Conservation (phyloP, 805 yeast genomes). For the Metschnikowia gruessii region DNA sequence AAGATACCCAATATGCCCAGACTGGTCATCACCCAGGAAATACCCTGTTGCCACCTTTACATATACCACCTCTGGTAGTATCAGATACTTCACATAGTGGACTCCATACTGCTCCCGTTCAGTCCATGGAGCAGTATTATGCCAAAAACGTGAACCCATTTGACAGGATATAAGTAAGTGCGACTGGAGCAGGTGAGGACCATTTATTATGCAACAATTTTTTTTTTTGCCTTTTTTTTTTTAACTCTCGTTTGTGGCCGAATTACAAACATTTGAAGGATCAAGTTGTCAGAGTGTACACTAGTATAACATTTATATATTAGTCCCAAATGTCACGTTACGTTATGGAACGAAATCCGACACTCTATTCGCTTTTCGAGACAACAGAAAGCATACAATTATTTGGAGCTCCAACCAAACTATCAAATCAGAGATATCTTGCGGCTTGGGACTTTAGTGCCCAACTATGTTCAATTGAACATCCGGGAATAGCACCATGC, state of each 20-base stretch:
- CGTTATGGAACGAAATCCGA: not conserved
- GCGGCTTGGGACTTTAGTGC: constrained; percentile 15
- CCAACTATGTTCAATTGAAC: constrained; percentile 12
- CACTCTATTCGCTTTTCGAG: constrained; percentile 10
- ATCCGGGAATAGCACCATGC: constrained; percentile 14
- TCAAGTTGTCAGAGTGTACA: too few species aligned
- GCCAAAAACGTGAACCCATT: constrained; percentile 20
- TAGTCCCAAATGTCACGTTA: not conserved
- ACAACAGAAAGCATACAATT: constrained; percentile 3
- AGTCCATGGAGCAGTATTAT: constrained; percentile 20
- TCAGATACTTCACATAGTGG: constrained; percentile 15
- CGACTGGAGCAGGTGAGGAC: not conserved
- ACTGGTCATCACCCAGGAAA: not conserved
- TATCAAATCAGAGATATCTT: constrained; percentile 7
- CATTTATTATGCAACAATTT: not conserved
- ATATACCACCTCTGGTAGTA: constrained; percentile 18
- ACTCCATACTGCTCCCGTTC: constrained; percentile 20
- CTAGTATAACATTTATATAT: too few species aligned
- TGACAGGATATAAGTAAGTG: constrained; percentile 11
- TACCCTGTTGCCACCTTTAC: constrained; percentile 7
- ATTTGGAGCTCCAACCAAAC: not conserved
- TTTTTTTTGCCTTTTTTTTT: not conserved
- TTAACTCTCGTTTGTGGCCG: not conserved
- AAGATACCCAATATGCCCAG: constrained; percentile 11
- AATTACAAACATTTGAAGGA: not conserved